Base-by-base conservation (phyloP, 2,329 filamentous ascomycete species). In the Phaeosphaeria sp. region DNA sequence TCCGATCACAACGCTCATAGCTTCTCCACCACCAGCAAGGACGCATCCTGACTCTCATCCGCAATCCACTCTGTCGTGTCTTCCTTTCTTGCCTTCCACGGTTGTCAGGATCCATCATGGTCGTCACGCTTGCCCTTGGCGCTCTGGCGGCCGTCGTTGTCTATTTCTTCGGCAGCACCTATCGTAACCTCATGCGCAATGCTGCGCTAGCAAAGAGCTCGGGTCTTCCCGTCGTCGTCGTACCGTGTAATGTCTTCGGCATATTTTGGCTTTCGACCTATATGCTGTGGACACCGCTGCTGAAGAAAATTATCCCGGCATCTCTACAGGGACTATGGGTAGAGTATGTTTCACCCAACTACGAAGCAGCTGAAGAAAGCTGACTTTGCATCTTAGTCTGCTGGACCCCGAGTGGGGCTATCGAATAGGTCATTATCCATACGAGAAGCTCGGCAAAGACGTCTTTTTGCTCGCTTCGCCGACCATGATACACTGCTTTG, bases 401-500 rank as follows among this genome's bases (percentile, higher is more conserved):
- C 69, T 90, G 62, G 71, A 79, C n/a, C 84, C 84, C 1, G 86
- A 91, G 65, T 90, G 86, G 82, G 72, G 80, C 7, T 90, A 85
- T 76, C 73, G 74, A n/a, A 73, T 81, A 13, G 82, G 84, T 25
- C 84, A 88, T 65, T 79, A 82, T 20, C 80, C 85, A 17, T 92
- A 89, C 68, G 78, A 83, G 25, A 79, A 82, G 17, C 69, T 87
- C 9, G 88, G 86, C 44, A 74, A 71, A 55, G 89, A 92, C 64
- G 81, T 84, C 13, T 89, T 91, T 66, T 64, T 92, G 7, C 66
- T 87, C n/a, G 88, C 89, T 7, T 83, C 86, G 0, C 87, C 89
- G 0, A 78, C 79, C 7, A 74, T 72, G 33, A 79, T 87, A 17
- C 71, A 82, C 18, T 64, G 90, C 36, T 84, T 83, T 63, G 86